Percentiles rank a stretch among this genome's conserved stretches.
phyloP scores from a whole-genome alignment of 352 stramenopile species.

The Globisporangium yorkense region DNA sequence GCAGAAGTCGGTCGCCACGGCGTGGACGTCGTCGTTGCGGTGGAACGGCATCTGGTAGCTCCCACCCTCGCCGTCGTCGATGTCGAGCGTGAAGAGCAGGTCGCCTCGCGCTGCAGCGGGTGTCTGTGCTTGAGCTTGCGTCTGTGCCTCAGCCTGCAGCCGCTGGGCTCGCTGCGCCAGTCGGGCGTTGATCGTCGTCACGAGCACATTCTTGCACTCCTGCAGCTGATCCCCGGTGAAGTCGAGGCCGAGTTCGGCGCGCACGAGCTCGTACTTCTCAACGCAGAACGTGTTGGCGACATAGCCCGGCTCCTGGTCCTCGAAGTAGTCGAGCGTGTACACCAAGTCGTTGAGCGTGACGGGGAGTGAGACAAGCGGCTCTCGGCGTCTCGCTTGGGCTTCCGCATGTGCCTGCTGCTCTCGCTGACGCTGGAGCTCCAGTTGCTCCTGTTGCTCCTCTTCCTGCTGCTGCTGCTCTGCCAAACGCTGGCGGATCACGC shows the following conservation, averaged over 20 bases:
- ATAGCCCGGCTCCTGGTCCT: slow-evolving; percentile 44
- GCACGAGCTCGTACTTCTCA: slow-evolving; percentile 59
- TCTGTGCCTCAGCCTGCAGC: not conserved
- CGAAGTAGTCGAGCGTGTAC: slow-evolving; percentile 65
- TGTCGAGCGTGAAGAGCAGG: slow-evolving; percentile 64
- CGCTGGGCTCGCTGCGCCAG: slow-evolving; percentile 10
- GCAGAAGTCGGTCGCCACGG: slow-evolving; percentile 51
- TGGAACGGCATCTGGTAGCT: slow-evolving; percentile 40
- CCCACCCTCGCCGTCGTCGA: slow-evolving; percentile 48
- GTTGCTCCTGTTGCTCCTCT: not conserved
- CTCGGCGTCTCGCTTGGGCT: slow-evolving; percentile 2
- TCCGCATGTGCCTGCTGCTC: not conserved
- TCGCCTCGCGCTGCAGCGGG: slow-evolving; percentile 16
- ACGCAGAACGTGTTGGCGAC: slow-evolving; percentile 68
- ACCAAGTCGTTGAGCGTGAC: slow-evolving; percentile 47
- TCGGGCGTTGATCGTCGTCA: slow-evolving; percentile 12
- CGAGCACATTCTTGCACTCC: slow-evolving; percentile 55
- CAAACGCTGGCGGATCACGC: slow-evolving; percentile 31
- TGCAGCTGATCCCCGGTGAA: slow-evolving; percentile 57
- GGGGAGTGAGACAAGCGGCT: slow-evolving; percentile 47
- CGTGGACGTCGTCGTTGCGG: slow-evolving; percentile 40
- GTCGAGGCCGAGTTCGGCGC: slow-evolving; percentile 35
- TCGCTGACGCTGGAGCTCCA: slow-evolving; percentile 3
- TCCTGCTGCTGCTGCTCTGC: slow-evolving; percentile 11
- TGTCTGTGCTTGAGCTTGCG: slow-evolving; percentile 5